A percentile compares a stretch with the other conserved stretches of the same genome.
phyloP scores from a whole-genome alignment of 345 rosid species.

The Moricandia moricandioides region DNA sequence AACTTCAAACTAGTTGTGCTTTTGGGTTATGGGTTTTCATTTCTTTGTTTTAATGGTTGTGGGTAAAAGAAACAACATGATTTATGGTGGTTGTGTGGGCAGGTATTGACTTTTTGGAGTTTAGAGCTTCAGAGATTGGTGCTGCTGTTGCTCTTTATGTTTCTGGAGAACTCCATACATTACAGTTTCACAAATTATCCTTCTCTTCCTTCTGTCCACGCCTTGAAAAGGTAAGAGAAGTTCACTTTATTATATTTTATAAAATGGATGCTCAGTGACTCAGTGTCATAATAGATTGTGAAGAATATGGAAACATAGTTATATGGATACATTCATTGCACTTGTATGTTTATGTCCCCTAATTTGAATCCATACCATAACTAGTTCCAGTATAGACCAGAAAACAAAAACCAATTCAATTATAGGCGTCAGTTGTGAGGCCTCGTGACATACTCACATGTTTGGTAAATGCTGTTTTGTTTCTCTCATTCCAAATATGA shows the following conservation, averaged over 20 bases:
- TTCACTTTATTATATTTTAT: background rate
- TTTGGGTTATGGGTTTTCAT: background rate
- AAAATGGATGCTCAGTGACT: background rate
- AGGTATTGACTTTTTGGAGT: constrained; percentile 78
- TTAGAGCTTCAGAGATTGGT: constrained; percentile 70
- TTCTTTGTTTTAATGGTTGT: background rate
- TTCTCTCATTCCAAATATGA: constrained; percentile 17
- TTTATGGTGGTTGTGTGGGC: constrained; percentile 32
- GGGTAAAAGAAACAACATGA: background rate
- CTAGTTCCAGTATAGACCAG: constrained; percentile 2
- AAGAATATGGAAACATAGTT: constrained; percentile 1
- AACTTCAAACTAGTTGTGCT: background rate
- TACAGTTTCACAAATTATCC: constrained; percentile 24
- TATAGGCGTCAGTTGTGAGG: constrained; percentile 1
- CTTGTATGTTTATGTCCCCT: background rate
- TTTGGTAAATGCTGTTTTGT: constrained; percentile 7
- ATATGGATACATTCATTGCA: constrained; percentile 3
- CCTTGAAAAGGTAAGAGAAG: constrained; percentile 28
- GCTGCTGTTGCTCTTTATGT: constrained; percentile 72
- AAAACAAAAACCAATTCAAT: constrained; percentile 10
- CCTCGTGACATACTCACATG: constrained; percentile 37
- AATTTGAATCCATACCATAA: constrained; percentile 4
- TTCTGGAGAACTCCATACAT: constrained; percentile 24
- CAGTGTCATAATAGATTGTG: background rate
- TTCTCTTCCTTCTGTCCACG: constrained; percentile 26